phyloP scores from a whole-genome alignment of 106 monocot species.

The Acorus calamus region DNA sequence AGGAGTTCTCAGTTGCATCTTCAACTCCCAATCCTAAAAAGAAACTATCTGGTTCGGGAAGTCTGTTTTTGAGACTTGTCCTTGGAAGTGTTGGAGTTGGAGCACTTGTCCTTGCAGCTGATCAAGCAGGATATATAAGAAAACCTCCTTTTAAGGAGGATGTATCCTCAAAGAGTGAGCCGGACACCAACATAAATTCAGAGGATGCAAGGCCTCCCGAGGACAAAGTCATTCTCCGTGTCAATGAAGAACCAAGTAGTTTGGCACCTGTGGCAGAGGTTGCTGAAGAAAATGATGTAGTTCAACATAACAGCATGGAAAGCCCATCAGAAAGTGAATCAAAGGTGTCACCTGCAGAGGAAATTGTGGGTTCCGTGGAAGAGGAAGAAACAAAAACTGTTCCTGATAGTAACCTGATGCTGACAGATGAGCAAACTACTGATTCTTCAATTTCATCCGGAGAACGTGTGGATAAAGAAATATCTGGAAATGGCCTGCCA shows the following conservation, averaged over 20 bases:
- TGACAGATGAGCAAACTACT: conserved; percentile 14
- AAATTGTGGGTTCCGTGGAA: conserved; percentile 8
- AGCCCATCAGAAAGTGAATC: conserved; percentile 8
- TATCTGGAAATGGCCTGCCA: conserved; percentile 1
- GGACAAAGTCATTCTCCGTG: conserved; percentile 11
- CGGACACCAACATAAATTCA: conserved; percentile 5
- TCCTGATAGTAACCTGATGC: conserved; percentile 3
- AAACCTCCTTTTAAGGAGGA: conserved; percentile 16
- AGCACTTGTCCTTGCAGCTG: conserved; percentile 33
- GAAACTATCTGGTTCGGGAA: conserved; percentile 22
- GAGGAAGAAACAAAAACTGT: conserved; percentile 16
- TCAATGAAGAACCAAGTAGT: conserved; percentile 9
- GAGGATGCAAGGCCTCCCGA: conserved; percentile 13
- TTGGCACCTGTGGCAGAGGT: conserved; percentile 12
- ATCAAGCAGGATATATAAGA: conserved; percentile 41
- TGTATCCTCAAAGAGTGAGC: conserved; percentile 9
- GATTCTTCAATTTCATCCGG: conserved; percentile 12
- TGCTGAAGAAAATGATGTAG: conserved; percentile 14
- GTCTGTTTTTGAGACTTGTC: conserved; percentile 21
- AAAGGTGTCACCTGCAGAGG: conserved; percentile 1
- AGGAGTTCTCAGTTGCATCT: conserved; percentile 30
- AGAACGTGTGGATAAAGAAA: not conserved
- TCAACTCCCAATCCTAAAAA: conserved; percentile 14
- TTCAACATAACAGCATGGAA: conserved; percentile 2
- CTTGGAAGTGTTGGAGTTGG: conserved; percentile 45